Evolutionary conservation across 164 flowering plant species (phyloP).

Genomic region (Chimonanthus praecox): DNA sequence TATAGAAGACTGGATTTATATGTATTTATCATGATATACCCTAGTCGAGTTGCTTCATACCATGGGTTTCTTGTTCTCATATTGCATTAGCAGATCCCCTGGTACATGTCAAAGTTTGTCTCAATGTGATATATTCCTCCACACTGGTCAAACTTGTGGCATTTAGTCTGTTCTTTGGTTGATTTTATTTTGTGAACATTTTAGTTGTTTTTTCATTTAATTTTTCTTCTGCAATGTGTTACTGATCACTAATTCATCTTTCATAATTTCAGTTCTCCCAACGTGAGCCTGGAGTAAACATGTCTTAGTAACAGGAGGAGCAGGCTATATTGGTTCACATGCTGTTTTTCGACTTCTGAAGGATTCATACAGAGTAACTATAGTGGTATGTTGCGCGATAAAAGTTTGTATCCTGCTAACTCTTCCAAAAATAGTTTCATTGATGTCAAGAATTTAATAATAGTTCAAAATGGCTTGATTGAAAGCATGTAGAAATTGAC

Average conservation of each 20-base stretch:
- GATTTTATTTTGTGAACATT: neutral
- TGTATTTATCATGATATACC: too few relatives aligned
- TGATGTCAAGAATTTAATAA: neutral
- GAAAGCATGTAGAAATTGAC: neutral
- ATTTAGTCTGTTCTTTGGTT: neutral
- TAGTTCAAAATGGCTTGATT: neutral
- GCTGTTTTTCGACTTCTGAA: conserved; percentile 79
- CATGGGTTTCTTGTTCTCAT: too few relatives aligned
- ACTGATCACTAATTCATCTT: neutral
- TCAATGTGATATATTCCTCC: neutral
- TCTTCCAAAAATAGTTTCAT: neutral
- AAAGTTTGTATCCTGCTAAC: neutral
- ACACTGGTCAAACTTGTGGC: neutral
- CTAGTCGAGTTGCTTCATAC: too few relatives aligned
- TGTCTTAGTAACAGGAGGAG: conserved; percentile 96
- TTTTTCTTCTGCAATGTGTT: neutral
- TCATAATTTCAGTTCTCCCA: conserved; percentile 52
- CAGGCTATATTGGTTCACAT: conserved; percentile 98
- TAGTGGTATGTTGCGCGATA: conserved; percentile 53
- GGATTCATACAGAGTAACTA: conserved; percentile 77
- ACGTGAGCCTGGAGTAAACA: conserved; percentile 75
- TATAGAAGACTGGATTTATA: too few relatives aligned
- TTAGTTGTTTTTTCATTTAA: too few relatives aligned
- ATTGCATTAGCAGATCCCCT: too few relatives aligned
- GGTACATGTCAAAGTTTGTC: too few relatives aligned